A percentile compares a stretch with the other conserved stretches of the same genome.
These are phyloP conservation scores for Effrenium voratum DNA, from an alignment of 73 alveolate genomes.

Conservation along the genomic window DNA sequence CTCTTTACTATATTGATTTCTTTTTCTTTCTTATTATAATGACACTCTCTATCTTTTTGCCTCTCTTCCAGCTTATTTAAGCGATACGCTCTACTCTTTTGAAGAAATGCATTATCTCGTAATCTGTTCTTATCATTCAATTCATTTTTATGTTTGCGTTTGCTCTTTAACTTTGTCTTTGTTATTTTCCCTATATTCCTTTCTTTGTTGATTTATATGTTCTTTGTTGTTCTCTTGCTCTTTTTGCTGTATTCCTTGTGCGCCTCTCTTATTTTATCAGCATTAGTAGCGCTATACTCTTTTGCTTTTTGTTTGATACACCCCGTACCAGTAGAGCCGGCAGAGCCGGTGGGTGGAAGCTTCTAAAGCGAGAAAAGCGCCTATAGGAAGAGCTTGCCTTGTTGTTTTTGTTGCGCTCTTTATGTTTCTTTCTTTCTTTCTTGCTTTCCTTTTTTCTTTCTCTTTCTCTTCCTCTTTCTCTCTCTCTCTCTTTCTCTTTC, in stretches of 20 bases:
- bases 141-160: neutral
- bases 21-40: too few relatives aligned
- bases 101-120: neutral
- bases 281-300: neutral
- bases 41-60: too few relatives aligned
- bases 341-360: too few relatives aligned
- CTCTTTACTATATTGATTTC: too few relatives aligned
- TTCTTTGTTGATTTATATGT: neutral
- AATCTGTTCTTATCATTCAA: neutral
- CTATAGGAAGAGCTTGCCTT: too few relatives aligned
- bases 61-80: too few relatives aligned
- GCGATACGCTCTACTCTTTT: too few relatives aligned
- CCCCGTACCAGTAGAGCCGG: too few relatives aligned
- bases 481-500: neutral
- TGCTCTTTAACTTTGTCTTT: neutral
- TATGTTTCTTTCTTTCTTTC: neutral
- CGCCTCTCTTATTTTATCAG: too few relatives aligned
- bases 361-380: too few relatives aligned
- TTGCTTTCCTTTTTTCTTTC: neutral
- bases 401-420: neutral
- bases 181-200: neutral
- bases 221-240: neutral
- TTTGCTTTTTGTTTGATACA: too few relatives aligned
- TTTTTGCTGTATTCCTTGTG: neutral
- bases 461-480: neutral